Conservation (phyloP, 2,329 filamentous ascomycete species). For the Cordyceps farinosa region DNA sequence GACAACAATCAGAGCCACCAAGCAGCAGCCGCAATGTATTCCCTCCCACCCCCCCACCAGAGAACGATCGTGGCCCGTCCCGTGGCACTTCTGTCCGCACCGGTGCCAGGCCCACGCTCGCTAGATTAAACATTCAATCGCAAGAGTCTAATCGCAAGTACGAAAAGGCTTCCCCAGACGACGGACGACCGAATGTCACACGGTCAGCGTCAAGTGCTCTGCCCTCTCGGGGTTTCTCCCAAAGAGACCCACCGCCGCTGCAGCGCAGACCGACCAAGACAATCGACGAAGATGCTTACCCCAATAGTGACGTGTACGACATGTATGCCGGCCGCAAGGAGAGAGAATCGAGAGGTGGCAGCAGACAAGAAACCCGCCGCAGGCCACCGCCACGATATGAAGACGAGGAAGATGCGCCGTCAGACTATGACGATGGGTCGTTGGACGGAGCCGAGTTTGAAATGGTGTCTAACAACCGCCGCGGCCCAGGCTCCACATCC, state of each 20-base stretch:
- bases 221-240: constrained; percentile 42
- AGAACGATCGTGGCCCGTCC: constrained; percentile 65
- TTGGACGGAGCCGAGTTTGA: constrained; percentile 78
- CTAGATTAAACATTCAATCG: constrained; percentile 60
- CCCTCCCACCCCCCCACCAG: constrained; percentile 96
- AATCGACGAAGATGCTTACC: constrained; percentile 58
- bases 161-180: constrained; percentile 51
- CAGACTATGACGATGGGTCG: constrained; percentile 65
- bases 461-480: constrained; percentile 60
- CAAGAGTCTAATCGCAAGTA: constrained; percentile 51
- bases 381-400: constrained; percentile 58
- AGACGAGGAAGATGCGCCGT: constrained; percentile 75
- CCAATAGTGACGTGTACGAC: constrained; percentile 64
- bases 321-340: constrained; percentile 48
- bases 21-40: constrained; percentile 74
- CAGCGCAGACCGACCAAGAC: constrained; percentile 29
- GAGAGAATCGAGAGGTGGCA: constrained; percentile 40
- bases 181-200: constrained; percentile 33
- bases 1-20: constrained; percentile 83
- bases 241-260: constrained; percentile 33
- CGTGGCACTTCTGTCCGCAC: constrained; percentile 60
- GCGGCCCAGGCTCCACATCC: constrained; percentile 43
- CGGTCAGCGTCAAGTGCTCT: constrained; percentile 45
- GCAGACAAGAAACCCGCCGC: constrained; percentile 18
- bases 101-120: constrained; percentile 57